These are phyloP conservation scores for Elongisporangium undulatum DNA, from an alignment of 352 stramenopile genomes.

Conservation along the genomic window DNA sequence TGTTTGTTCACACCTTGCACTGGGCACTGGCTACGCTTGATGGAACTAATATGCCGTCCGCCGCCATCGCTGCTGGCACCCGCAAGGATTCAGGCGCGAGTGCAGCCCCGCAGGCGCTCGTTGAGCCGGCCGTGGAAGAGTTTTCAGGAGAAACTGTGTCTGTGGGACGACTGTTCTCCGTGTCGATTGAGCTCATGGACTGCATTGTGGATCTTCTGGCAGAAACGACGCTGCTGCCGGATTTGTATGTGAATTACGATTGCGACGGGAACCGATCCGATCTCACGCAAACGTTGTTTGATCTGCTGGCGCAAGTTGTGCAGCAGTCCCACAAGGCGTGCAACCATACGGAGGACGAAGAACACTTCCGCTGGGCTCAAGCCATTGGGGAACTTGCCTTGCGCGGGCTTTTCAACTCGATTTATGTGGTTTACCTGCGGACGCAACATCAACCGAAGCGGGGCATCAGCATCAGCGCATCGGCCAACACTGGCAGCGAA, in stretches of 20 bases:
- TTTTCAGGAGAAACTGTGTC: conserved; percentile 56
- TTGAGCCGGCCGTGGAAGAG: conserved; percentile 56
- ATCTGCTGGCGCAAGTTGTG: conserved; percentile 86
- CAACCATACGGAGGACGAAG: conserved; percentile 64
- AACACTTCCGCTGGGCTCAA: conserved; percentile 67
- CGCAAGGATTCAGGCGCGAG: background rate
- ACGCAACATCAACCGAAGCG: conserved; percentile 33
- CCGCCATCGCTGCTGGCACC: background rate
- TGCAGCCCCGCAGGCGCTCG: conserved; percentile 1
- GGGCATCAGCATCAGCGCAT: conserved; percentile 10
- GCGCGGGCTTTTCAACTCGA: conserved; percentile 65
- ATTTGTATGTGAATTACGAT: conserved; percentile 99
- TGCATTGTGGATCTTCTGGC: conserved; percentile 95
- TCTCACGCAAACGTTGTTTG: conserved; percentile 91
- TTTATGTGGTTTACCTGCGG: conserved; percentile 70
- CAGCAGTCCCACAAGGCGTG: conserved; percentile 63
- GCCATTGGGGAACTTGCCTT: conserved; percentile 61
- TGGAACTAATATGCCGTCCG: conserved; percentile 18
- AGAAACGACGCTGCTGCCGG: conserved; percentile 93
- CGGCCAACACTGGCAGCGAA: conserved; percentile 9
- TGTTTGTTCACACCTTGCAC: conserved; percentile 68
- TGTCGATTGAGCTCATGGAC: conserved; percentile 83
- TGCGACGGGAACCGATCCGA: conserved; percentile 96
- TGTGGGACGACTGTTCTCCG: conserved; percentile 44
- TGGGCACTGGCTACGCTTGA: conserved; percentile 67